phyloP scores from a whole-genome alignment of 495 filamentous ascomycete genomes.

The Bryoglossum gracile region DNA sequence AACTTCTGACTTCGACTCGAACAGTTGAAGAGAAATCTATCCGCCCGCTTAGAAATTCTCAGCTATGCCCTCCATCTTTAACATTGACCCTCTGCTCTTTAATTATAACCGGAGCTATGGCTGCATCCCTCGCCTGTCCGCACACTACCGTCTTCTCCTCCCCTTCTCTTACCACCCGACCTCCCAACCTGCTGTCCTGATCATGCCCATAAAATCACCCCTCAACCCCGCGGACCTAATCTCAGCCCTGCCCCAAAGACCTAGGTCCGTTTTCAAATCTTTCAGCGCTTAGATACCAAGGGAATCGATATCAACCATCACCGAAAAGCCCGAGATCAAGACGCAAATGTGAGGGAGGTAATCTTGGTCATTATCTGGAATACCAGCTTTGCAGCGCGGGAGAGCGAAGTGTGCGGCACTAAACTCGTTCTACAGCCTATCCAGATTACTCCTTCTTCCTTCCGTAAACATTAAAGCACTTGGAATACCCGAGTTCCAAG shows the following conservation, averaged over 20 bases:
- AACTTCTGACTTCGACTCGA: too few species aligned
- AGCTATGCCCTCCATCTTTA: too few species aligned
- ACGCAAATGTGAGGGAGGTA: background rate
- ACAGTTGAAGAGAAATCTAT: too few species aligned
- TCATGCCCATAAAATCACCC: background rate
- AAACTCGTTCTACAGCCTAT: background rate
- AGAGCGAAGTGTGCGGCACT: background rate
- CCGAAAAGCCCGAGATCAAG: constrained; percentile 26
- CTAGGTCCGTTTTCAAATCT: constrained; percentile 28
- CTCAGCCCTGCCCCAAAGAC: constrained; percentile 21
- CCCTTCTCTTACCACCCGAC: too few species aligned
- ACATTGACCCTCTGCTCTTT: too few species aligned
- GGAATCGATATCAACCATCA: constrained; percentile 28
- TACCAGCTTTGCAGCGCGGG: background rate
- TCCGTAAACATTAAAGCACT: background rate
- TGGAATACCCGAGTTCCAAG: background rate
- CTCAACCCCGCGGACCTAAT: constrained; percentile 1
- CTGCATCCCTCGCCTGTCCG: too few species aligned
- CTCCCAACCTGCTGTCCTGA: background rate
- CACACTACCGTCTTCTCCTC: too few species aligned
- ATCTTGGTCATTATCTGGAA: background rate
- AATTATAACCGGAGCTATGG: too few species aligned
- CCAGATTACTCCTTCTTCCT: background rate
- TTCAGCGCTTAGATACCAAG: constrained; percentile 28
- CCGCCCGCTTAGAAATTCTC: too few species aligned